Base-by-base conservation (phyloP, 768 basidiomycete genomes). In the Sporobolomyces pararoseus region DNA sequence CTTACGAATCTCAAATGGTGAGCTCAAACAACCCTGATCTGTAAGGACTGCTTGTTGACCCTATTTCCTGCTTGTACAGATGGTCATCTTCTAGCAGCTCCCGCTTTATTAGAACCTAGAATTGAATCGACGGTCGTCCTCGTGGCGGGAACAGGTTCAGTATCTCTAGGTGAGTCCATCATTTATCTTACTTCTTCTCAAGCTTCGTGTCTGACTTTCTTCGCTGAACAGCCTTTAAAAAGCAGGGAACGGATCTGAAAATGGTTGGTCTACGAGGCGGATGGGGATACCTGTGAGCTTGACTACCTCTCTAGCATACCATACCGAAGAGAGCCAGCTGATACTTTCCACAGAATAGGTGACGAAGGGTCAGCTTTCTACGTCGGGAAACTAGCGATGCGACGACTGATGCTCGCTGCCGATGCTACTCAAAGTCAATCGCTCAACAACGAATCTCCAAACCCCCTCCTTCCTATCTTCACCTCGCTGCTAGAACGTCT, bases 311-410 rank as follows among this genome's bases (percentile, higher is more conserved):
- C 34, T 21, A 42, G 19, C 16, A 47, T 31, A 23, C 39, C 17
- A 17, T 17, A 9, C 17, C 39, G 39, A 42, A 9, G 39, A 9
- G 39, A 42, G 9, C 17, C 39, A 9, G 39, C 39, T 42, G 39
- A 42, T 17, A 17, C 39, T 42, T 47, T 47, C 13, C 46, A 14
- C 46, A 78, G 79, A 9, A 75, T 79, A 12, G 77, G 78, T 27
- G 79, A 79, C 71, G 79, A 78, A 65, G 79, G 79, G 0, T 78
- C 78, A 0, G 79, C 77, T n/a, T 78, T 76, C 60, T 68, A 63
- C 57, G 59, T 79, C 60, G 76, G 75, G 6, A 74, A 76, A 25
- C 68, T 77, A 10, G 77, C 77, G 25, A 75, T 78, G 52, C 74
- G 76, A 4, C 60, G 58, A 37, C 52, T 78, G 19, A 73, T 79